Percentiles rank a stretch among this genome's conserved stretches.
Evolutionary conservation across 2,329 filamentous ascomycete genomes (phyloP).

Genomic region (Lasiodiplodia sp.): DNA sequence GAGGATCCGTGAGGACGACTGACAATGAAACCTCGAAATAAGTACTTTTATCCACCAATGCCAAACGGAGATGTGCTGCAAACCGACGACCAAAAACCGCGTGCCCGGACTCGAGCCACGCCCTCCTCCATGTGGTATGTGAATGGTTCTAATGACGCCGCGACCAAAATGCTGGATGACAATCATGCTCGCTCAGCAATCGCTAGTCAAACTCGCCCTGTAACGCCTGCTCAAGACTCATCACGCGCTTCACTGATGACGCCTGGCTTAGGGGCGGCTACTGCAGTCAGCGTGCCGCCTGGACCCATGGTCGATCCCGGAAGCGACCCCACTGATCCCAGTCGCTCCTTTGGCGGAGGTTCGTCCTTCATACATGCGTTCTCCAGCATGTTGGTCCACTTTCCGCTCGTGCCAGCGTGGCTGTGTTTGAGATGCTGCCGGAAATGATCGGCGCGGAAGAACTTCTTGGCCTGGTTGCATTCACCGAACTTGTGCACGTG

Average conservation of each 20-base stretch:
- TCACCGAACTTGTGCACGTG: slow-evolving; percentile 95
- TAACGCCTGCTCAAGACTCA: slow-evolving; percentile 43
- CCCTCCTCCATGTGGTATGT: slow-evolving; percentile 20
- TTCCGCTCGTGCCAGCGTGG: slow-evolving; percentile 92
- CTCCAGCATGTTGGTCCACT: slow-evolving; percentile 98
- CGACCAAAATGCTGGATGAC: slow-evolving; percentile 29
- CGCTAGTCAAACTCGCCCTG: slow-evolving; percentile 26
- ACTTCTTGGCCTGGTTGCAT: slow-evolving; percentile 98
- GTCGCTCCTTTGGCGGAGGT: slow-evolving; percentile 60
- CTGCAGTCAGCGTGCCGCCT: slow-evolving; percentile 36
- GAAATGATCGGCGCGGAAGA: slow-evolving; percentile 97
- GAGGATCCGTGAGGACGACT: slow-evolving; percentile 12
- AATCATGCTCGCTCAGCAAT: slow-evolving; percentile 30
- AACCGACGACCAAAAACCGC: slow-evolving; percentile 22
- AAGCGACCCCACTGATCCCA: slow-evolving; percentile 43
- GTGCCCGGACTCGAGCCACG: slow-evolving; percentile 1
- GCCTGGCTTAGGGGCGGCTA: slow-evolving; percentile 38
- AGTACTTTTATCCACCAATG: slow-evolving; percentile 29
- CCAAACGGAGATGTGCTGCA: slow-evolving; percentile 26
- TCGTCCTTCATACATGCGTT: slow-evolving; percentile 97
- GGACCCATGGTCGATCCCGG: slow-evolving; percentile 38
- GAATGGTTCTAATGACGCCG: slow-evolving; percentile 30
- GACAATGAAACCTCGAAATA: slow-evolving; percentile 26
- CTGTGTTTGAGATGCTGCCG: slow-evolving; percentile 98
- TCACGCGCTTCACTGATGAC: slow-evolving; percentile 50